Percentiles rank a stretch among this genome's conserved stretches.
These are phyloP conservation scores for Morella rubra DNA, from an alignment of 306 rosid species.

Conservation along the genomic window DNA sequence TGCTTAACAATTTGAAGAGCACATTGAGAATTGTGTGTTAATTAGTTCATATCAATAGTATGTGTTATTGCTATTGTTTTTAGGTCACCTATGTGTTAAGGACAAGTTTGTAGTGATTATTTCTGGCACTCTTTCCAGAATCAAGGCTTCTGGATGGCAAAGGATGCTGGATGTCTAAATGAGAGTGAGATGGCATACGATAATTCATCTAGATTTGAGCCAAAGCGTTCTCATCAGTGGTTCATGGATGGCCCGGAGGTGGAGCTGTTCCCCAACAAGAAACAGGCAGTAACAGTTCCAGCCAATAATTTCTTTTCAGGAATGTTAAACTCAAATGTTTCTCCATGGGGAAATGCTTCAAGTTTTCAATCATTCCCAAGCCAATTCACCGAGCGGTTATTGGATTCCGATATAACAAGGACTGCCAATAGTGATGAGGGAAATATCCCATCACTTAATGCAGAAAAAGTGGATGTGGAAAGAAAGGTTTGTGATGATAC, in stretches of 20 bases:
- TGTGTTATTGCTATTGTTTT: conserved; percentile 15
- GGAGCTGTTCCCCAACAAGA: conserved; percentile 64
- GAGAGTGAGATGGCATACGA: conserved; percentile 53
- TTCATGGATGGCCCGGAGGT: conserved; percentile 64
- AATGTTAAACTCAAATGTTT: conserved; percentile 44
- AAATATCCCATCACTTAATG: conserved; percentile 31
- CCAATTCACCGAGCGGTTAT: conserved; percentile 46
- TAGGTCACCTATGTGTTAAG: conserved; percentile 13
- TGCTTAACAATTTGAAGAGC: background rate
- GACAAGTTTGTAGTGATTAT: conserved; percentile 10
- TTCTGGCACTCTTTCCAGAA: conserved; percentile 51
- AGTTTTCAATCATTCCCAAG: conserved; percentile 54
- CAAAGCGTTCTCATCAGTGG: conserved; percentile 74
- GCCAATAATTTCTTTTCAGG: conserved; percentile 42
- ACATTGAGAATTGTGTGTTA: conserved; percentile 19
- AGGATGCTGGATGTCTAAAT: conserved; percentile 45
- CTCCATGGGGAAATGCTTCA: conserved; percentile 58
- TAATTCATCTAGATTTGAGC: conserved; percentile 53
- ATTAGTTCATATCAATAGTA: conserved; percentile 3
- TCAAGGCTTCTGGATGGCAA: conserved; percentile 68
- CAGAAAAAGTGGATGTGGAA: conserved; percentile 40
- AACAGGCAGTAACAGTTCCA: conserved; percentile 60
- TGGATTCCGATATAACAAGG: conserved; percentile 43
- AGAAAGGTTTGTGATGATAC: conserved; percentile 50
- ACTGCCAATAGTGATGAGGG: conserved; percentile 42